These are phyloP conservation scores for Aristolochia contorta DNA, from an alignment of 164 flowering plant species.

Conservation along the genomic window DNA sequence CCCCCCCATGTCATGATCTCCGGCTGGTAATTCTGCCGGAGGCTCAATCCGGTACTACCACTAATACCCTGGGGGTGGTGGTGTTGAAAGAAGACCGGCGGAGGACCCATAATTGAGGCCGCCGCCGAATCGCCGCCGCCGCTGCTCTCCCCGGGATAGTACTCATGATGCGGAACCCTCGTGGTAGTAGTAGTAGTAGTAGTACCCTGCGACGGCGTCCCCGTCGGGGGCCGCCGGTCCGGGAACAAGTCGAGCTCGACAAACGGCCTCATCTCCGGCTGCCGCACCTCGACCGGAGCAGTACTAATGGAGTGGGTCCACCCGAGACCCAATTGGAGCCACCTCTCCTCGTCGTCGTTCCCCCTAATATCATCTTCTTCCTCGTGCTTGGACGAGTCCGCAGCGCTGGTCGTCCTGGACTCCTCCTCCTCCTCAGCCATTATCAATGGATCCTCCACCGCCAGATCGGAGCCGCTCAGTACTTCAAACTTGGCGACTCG, in stretches of 20 bases:
- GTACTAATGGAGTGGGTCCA: background rate
- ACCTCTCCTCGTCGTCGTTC: conserved; percentile 27
- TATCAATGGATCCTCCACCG: no score
- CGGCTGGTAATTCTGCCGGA: conserved; percentile 20
- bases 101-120: conserved; percentile 4
- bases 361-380: conserved; percentile 15
- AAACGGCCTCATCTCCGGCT: no score
- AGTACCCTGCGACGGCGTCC: no score
- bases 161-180: no score
- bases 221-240: conserved; percentile 8
- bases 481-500: background rate
- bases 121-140: background rate
- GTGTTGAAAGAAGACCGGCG: conserved; percentile 30
- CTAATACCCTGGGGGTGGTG: no score
- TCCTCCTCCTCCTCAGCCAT: conserved; percentile 65
- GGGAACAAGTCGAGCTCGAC: conserved; percentile 57
- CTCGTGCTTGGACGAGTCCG: conserved; percentile 22
- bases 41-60: conserved; percentile 10
- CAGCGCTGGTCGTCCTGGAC: conserved; percentile 42
- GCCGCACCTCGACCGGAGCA: conserved; percentile 1
- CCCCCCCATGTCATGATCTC: conserved; percentile 36
- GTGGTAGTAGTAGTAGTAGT: no score
- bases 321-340: conserved; percentile 83
- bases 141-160: background rate
- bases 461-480: conserved; percentile 23